Conservation (phyloP, 768 basidiomycete species). For the Hygrocybe coccinea region DNA sequence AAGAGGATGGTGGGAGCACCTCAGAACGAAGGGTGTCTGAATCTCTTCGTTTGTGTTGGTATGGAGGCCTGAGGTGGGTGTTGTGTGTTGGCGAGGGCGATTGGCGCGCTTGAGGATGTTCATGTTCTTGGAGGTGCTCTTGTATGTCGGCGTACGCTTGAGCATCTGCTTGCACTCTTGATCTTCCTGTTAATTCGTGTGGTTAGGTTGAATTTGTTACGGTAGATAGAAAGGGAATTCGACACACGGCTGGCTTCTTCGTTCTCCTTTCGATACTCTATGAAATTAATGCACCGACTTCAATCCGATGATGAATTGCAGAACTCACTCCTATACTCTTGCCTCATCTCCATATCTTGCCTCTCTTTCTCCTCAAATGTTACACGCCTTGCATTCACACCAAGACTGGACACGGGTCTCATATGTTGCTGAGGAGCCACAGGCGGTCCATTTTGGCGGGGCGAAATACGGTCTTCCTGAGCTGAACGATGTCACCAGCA, state of each 20-base stretch:
- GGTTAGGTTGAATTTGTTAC: constrained; percentile 13
- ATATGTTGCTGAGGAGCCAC: constrained; percentile 14
- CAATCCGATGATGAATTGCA: constrained; percentile 4
- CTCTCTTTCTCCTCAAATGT: constrained; percentile 36
- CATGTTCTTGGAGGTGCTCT: constrained; percentile 19
- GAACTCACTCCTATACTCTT: constrained; percentile 41
- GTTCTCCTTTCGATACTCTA: constrained; percentile 36
- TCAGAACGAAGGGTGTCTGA: constrained; percentile 68
- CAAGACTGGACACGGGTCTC: constrained; percentile 44
- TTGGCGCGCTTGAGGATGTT: constrained; percentile 32
- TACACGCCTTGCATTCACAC: constrained; percentile 32
- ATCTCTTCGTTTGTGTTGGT: constrained; percentile 61
- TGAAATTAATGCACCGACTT: not conserved
- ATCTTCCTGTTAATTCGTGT: not conserved
- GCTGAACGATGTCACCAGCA: not conserved
- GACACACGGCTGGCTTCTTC: constrained; percentile 42
- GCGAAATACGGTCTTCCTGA: constrained; percentile 12
- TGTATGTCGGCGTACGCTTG: constrained; percentile 16
- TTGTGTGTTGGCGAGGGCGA: constrained; percentile 49
- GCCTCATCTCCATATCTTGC: constrained; percentile 40
- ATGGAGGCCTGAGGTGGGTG: constrained; percentile 38
- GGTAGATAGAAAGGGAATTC: constrained; percentile 13
- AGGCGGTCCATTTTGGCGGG: constrained; percentile 12
- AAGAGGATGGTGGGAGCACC: constrained; percentile 39
- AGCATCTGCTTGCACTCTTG: not conserved